Percentiles rank a stretch among this genome's conserved stretches.
Evolutionary conservation across 2,329 filamentous ascomycete genomes (phyloP).

Genomic region (Cladosporium velox): DNA sequence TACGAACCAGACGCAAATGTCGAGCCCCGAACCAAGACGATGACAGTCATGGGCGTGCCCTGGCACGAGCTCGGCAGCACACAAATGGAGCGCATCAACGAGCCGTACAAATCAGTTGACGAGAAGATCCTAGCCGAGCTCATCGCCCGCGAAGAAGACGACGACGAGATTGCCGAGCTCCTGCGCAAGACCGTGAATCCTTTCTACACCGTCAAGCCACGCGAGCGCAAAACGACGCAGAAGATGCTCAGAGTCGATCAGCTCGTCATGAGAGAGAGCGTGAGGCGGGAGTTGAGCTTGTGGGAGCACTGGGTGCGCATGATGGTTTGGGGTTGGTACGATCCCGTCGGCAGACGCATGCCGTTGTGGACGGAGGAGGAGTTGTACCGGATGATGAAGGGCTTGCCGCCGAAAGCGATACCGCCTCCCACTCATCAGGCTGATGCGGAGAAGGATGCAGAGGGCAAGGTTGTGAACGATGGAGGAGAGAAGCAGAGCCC

Average conservation of each 20-base stretch:
- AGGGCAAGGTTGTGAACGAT: background rate
- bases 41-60: slow-evolving; percentile 54
- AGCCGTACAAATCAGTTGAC: slow-evolving; percentile 23
- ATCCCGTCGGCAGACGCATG: slow-evolving; percentile 5
- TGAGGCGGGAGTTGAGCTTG: slow-evolving; percentile 56
- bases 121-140: slow-evolving; percentile 6
- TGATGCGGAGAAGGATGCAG: background rate
- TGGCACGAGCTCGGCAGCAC: slow-evolving; percentile 54
- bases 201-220: background rate
- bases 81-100: slow-evolving; percentile 52
- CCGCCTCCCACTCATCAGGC: background rate
- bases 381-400: slow-evolving; percentile 9
- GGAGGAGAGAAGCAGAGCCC: background rate
- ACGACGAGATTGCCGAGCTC: slow-evolving; percentile 40
- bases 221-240: background rate
- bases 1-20: slow-evolving; percentile 41
- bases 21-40: slow-evolving; percentile 21
- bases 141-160: slow-evolving; percentile 29
- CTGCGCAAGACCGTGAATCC: background rate
- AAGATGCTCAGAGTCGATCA: slow-evolving; percentile 59
- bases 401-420: background rate
- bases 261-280: slow-evolving; percentile 59
- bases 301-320: slow-evolving; percentile 58
- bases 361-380: slow-evolving; percentile 4
- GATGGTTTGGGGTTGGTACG: slow-evolving; percentile 58